Conservation (phyloP, 306 rosid genomes). For the Sphenostylis stenocarpa region DNA sequence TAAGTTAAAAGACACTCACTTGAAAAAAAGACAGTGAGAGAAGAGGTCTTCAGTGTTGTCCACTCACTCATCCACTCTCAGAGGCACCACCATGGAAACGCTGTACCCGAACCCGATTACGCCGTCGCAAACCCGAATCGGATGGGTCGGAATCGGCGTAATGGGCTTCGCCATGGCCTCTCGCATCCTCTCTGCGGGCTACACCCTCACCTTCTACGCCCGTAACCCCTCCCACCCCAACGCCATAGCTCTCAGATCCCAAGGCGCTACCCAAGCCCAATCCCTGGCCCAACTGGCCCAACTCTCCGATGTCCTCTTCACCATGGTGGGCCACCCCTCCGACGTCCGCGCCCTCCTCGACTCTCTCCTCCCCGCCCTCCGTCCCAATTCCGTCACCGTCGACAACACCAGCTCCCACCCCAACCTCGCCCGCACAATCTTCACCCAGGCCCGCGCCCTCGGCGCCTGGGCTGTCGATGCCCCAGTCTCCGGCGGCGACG, state of each 20-base stretch:
- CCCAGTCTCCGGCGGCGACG: constrained; percentile 82
- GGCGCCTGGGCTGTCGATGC: constrained; percentile 76
- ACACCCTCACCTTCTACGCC: constrained; percentile 68
- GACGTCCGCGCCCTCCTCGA: constrained; percentile 64
- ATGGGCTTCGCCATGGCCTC: constrained; percentile 89
- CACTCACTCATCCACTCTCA: neutral
- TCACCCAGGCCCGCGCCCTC: constrained; percentile 38
- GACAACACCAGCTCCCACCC: constrained; percentile 86
- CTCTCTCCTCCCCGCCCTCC: constrained; percentile 45
- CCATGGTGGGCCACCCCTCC: constrained; percentile 75
- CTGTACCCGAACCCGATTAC: constrained; percentile 59
- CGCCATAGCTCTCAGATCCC: constrained; percentile 52
- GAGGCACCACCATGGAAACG: constrained; percentile 11
- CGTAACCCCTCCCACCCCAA: constrained; percentile 63
- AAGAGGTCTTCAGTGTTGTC: too few relatives aligned
- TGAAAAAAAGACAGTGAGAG: too few relatives aligned
- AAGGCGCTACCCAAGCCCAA: constrained; percentile 51
- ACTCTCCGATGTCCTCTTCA: constrained; percentile 56
- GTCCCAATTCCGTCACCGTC: constrained; percentile 52
- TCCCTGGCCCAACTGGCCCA: constrained; percentile 55
- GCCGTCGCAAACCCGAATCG: constrained; percentile 57
- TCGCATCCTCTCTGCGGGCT: constrained; percentile 75
- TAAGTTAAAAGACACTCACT: too few relatives aligned
- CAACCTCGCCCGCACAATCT: constrained; percentile 61
- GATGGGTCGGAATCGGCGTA: constrained; percentile 83